These are phyloP conservation scores for Calocybe indica DNA, from an alignment of 768 basidiomycete species.

Conservation along the genomic window DNA sequence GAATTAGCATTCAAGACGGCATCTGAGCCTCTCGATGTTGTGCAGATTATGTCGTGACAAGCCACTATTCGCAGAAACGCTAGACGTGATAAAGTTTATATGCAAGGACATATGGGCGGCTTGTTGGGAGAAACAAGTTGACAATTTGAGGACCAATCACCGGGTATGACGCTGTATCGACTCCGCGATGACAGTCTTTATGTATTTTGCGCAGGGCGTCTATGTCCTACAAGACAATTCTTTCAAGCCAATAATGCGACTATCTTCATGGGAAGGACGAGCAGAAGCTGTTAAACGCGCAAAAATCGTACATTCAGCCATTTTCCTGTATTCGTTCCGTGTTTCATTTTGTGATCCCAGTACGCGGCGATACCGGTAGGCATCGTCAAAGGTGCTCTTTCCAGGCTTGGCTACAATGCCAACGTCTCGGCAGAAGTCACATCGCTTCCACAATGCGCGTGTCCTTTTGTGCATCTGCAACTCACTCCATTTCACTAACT, in stretches of 20 bases:
- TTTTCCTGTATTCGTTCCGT: not conserved
- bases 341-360: slow-evolving; percentile 28
- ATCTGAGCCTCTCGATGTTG: not conserved
- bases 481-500: not conserved
- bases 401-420: slow-evolving; percentile 69
- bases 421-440: slow-evolving; percentile 76
- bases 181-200: not conserved
- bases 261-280: slow-evolving; percentile 79
- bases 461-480: not conserved
- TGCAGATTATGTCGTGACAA: slow-evolving; percentile 73
- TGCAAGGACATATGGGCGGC: slow-evolving; percentile 95
- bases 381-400: slow-evolving; percentile 77
- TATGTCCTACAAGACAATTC: slow-evolving; percentile 91
- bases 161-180: slow-evolving; percentile 46
- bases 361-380: slow-evolving; percentile 81
- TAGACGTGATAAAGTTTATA: slow-evolving; percentile 91
- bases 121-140: slow-evolving; percentile 93
- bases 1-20: not conserved
- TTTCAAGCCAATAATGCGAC: slow-evolving; percentile 77
- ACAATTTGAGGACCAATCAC: slow-evolving; percentile 93
- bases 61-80: slow-evolving; percentile 70
- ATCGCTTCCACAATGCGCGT: slow-evolving; percentile 77
- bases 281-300: slow-evolving; percentile 68
- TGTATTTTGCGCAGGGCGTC: slow-evolving; percentile 53
- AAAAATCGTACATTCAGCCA: slow-evolving; percentile 47